These are phyloP conservation scores for Logfia minima DNA, from an alignment of 129 eudicot genomes.

Conservation along the genomic window DNA sequence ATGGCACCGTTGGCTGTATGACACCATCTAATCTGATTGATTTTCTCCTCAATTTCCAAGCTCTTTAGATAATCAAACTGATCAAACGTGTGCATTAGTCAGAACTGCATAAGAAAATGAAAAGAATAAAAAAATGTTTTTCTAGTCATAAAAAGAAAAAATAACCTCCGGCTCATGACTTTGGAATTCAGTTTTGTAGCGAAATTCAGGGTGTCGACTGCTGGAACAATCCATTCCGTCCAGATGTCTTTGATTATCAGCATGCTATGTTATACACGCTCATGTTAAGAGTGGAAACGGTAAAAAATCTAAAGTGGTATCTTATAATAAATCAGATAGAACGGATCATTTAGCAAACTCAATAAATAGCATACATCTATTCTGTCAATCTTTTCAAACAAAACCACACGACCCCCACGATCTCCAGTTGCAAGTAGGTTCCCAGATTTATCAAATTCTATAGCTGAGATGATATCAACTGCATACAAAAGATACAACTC, in stretches of 20 bases:
- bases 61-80: conserved; percentile 6
- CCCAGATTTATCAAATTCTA: conserved; percentile 56
- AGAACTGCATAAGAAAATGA: not conserved
- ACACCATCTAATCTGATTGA: not conserved
- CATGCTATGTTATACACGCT: not conserved
- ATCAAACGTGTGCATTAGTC: not conserved
- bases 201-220: conserved; percentile 6
- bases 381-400: conserved; percentile 45
- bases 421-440: conserved; percentile 55
- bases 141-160: not conserved
- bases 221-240: conserved; percentile 3
- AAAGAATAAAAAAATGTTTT: not conserved
- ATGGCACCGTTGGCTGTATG: not conserved
- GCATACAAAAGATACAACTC: conserved; percentile 20
- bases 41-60: conserved; percentile 2
- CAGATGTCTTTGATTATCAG: conserved; percentile 1
- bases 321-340: conserved; percentile 3
- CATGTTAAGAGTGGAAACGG: not conserved
- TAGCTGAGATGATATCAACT: conserved; percentile 57
- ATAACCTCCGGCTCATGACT: not conserved
- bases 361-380: conserved; percentile 36
- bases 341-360: not conserved
- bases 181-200: conserved; percentile 15
- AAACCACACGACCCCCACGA: conserved; percentile 59
- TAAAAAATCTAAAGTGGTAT: not conserved